A percentile compares a stretch with the other conserved stretches of the same genome.
Evolutionary conservation across 106 monocot genomes (phyloP).

Genomic region (Xerophyta viscosa): DNA sequence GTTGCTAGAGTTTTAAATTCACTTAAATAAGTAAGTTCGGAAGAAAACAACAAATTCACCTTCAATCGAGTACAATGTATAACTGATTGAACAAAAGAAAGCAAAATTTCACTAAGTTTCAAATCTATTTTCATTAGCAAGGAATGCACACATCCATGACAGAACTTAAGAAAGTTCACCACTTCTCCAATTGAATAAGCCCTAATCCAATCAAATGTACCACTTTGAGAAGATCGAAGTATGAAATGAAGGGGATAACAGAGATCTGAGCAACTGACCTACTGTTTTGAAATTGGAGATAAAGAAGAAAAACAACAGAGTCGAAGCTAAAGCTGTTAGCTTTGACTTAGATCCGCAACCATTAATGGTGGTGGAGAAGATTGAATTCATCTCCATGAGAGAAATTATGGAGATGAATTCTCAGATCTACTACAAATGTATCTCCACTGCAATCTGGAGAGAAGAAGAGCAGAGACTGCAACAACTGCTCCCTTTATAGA

Average conservation of each 20-base stretch:
- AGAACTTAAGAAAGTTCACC: too few relatives aligned
- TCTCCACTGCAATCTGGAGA: neutral
- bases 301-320: conserved; percentile 15
- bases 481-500: too few relatives aligned
- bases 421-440: neutral
- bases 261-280: conserved; percentile 20
- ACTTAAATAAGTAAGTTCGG: too few relatives aligned
- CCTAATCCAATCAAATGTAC: conserved; percentile 3
- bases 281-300: conserved; percentile 14
- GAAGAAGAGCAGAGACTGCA: too few relatives aligned
- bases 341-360: conserved; percentile 11
- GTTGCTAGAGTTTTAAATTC: too few relatives aligned
- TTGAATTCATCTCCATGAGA: conserved; percentile 3
- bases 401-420: neutral
- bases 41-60: too few relatives aligned
- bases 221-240: neutral
- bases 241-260: neutral
- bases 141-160: too few relatives aligned
- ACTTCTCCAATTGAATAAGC: too few relatives aligned
- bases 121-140: too few relatives aligned
- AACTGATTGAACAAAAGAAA: too few relatives aligned
- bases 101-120: too few relatives aligned
- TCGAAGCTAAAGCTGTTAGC: conserved; percentile 11
- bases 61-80: too few relatives aligned
- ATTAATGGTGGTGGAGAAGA: conserved; percentile 5